Base-by-base conservation (phyloP, 2,329 filamentous ascomycete genomes). In the Chaetomiaceae sp. region DNA sequence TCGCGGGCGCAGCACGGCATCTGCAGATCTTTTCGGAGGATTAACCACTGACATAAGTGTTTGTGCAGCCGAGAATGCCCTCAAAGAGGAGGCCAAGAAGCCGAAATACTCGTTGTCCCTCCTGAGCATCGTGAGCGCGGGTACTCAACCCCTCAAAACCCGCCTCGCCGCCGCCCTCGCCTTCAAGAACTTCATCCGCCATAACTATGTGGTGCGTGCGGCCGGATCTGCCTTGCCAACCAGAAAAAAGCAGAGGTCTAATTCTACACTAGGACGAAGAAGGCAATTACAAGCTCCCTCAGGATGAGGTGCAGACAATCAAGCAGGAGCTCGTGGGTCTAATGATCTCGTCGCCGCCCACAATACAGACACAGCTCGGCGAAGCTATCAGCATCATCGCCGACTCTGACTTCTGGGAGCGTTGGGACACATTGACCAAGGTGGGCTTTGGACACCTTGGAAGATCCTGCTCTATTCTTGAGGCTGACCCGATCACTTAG, bases 111-210 rank as follows among this genome's bases (percentile, higher is more conserved):
- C 92, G 14, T 79, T 97, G 47, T 79, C 80, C 51, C 84, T 99
- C 50, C 86, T 99, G 48, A 90, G 92, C 64, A 95, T 97, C 66
- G 90, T 96, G 64, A 89, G 88, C 59, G 84, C 86, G 61, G 81
- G 85, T 53, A 75, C 80, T 37, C 81, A 87, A 58, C 85, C 89
- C 36, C 73, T 78, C 60, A 92, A 89, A 64, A 94, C 89, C 56
- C 85, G 94, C 58, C 84, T 99, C 37, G 84, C 92, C 6, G 89
- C 88, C 64, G 89, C 94, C 25, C 79, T 99, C 55, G 94, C 89
- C 75, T 99, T 99, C 81, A 99, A 99, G 75, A 99, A 99, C 76
- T 95, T 96, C 71, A 90, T 99, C 66, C 87, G 88, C 71, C 84
- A 87, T 67, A 94, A 90, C 76, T 99, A 95, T 83, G 89, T 90